Base-by-base conservation (phyloP, 106 monocot genomes). In the Xerophyta viscosa region DNA sequence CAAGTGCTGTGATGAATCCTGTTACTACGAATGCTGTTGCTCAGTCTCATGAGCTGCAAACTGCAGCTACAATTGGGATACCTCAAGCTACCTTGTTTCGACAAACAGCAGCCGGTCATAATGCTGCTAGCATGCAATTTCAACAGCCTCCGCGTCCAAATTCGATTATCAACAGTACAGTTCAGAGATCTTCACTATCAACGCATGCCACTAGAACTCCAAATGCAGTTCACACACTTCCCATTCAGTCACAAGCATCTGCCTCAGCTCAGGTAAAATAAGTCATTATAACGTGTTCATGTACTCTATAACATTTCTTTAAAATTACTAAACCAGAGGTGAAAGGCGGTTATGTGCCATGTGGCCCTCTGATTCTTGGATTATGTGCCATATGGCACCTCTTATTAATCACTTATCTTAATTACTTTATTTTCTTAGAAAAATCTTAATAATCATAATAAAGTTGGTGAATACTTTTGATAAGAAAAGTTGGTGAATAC, bases 201-300 rank as follows among this genome's bases (percentile, higher is more conserved):
- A 69, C 47, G 53, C 26, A 53, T 60, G 50, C 57, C 14, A 54
- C 8, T 24, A 64, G 73, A 51, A 27, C 4, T 41, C 70, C 79
- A 2, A 48, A 57, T 26, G 79, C 73, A 31, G 68, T 79, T 43
- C 79, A 73, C 47, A 73, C 73, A 45, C 79, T 79, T 73, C 67
- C 72, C 33, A 73, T 65, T 31, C 79, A 37, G 12, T 6, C 39
- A 24, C 75, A 75, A 31, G 36, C 63, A 25, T 18, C 50, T 5
- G 51, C 6, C 58, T 50, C 62, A 42, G 50, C 58, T 37, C 54
- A 26, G 39, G 39, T 39, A 39, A 39, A 33, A 39, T 8, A 7
- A 39, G 13, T 39, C 13, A 15, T 39, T 2, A 1, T 3, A 10
- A 39, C 15, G 39, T 10, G 10, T 39, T 39, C 39, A 39, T 39